A percentile compares a stretch with the other conserved stretches of the same genome.
Evolutionary conservation across 169 alveolate genomes (phyloP).

Genomic region (Eimeria mitis): DNA sequence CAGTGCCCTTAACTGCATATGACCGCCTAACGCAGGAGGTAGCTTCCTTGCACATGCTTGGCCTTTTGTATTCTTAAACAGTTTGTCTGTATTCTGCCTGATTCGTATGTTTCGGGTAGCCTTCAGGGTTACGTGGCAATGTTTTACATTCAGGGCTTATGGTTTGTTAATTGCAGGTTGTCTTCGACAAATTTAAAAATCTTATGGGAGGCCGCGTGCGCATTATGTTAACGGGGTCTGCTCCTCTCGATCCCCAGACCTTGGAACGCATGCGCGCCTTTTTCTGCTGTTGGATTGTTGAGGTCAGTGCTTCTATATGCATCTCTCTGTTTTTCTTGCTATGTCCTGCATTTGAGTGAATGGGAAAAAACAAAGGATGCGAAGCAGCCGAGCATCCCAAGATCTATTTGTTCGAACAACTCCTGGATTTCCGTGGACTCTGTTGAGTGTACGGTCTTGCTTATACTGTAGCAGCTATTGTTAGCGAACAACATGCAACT

Average conservation of each 20-base stretch:
- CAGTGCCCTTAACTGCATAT: neutral
- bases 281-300: conserved; percentile 87
- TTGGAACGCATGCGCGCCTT: conserved; percentile 87
- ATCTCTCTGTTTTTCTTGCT: neutral
- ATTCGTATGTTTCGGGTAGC: neutral
- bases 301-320: conserved; percentile 84
- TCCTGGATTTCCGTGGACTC: too few relatives aligned
- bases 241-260: conserved; percentile 91
- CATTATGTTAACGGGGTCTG: conserved; percentile 91
- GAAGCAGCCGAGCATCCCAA: neutral
- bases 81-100: neutral
- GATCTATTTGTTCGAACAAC: neutral
- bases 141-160: neutral
- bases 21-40: neutral
- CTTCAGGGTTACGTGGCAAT: neutral
- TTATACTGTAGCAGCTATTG: neutral
- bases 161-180: conserved; percentile 66
- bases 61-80: neutral
- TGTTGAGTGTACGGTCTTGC: neutral
- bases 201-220: conserved; percentile 92
- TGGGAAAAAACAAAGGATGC: neutral
- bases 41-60: neutral
- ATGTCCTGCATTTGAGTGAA: neutral
- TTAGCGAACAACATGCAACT: neutral
- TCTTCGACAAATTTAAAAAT: conserved; percentile 88